Base-by-base conservation (phyloP, 2,329 filamentous ascomycete species). In the Curvularia spicifera region DNA sequence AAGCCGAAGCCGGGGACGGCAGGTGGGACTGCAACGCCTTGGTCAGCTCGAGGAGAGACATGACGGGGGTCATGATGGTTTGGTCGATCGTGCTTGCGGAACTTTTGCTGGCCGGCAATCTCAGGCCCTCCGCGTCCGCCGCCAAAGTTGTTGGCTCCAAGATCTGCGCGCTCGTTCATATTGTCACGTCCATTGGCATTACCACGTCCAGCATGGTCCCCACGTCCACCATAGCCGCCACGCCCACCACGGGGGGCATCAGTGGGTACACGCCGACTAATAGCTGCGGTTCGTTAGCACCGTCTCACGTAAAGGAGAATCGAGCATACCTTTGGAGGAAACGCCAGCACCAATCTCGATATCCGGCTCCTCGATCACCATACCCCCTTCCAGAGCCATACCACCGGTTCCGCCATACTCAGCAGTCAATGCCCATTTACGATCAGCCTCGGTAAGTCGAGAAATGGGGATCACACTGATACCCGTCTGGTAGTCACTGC, bases 261-360 rank as follows among this genome's bases (percentile, higher is more conserved):
- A 7, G 71, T 71, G 12, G 71, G 71, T n/a, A 77, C 71, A 47
- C 75, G 71, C 53, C 69, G 64, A 43, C 74, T 76, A 29, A 76
- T 76, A 18, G 74, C 74, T 76, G 33, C 7, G 13, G 37, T 0
- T 10, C 44, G 59, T 74, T 56, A 74, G 63, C 45, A 42, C 7
- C 28, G 22, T 5, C 12, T 4, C 18, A 7, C 9, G 4, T 37
- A 12, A 15, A 24, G 2, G 20, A 20, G 15, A n/a, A 20, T 2
- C 26, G 3, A 24, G 26, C 62, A 56, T 75, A 83, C 83, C 92
- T 82, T 99, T 99, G 43, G 93, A 97, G 18, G 93, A 97, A 13
- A 99, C 96, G 55, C 95, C 95, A 18, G 94, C 93, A 52, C 95
- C 95, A 57, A 99, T 99, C 78, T 99, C 95, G 69, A 99, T 99